Evolutionary conservation across 139 green algal genomes (phyloP).

Genomic region (Picochlorum sp.): DNA sequence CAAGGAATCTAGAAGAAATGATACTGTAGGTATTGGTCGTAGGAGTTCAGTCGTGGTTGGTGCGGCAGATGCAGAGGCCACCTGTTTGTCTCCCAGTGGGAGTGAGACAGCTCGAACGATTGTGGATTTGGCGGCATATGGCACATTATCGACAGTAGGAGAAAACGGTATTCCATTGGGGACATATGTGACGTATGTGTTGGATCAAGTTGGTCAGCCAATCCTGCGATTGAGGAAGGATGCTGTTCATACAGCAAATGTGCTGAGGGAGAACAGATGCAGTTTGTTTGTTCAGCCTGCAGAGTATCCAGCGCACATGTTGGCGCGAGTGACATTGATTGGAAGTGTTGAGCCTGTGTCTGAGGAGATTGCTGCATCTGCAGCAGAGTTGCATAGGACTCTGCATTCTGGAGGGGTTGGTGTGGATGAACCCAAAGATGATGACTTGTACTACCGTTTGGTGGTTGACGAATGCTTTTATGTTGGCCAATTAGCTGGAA

Average conservation of each 20-base stretch:
- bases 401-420: slow-evolving; percentile 28
- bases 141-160: slow-evolving; percentile 61
- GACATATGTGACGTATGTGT: slow-evolving; percentile 65
- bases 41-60: not conserved
- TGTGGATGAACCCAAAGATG: slow-evolving; percentile 26
- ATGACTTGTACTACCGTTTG: slow-evolving; percentile 39
- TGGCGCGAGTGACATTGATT: slow-evolving; percentile 67
- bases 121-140: slow-evolving; percentile 53
- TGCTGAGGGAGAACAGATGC: slow-evolving; percentile 44
- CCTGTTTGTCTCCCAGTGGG: slow-evolving; percentile 28
- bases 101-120: slow-evolving; percentile 66
- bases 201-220: slow-evolving; percentile 60
- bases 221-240: slow-evolving; percentile 56
- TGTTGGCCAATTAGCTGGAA: slow-evolving; percentile 35
- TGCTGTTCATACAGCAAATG: slow-evolving; percentile 64
- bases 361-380: slow-evolving; percentile 21
- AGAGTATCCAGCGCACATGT: slow-evolving; percentile 50
- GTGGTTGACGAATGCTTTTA: slow-evolving; percentile 45
- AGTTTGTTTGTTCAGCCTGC: slow-evolving; percentile 75
- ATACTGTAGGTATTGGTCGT: not conserved
- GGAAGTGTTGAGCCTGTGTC: slow-evolving; percentile 40
- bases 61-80: not conserved
- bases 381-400: slow-evolving; percentile 26
- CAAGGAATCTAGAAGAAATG: not conserved
- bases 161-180: slow-evolving; percentile 57